Conservation (phyloP, 2,329 filamentous ascomycete species). For the Microdochium nivale region DNA sequence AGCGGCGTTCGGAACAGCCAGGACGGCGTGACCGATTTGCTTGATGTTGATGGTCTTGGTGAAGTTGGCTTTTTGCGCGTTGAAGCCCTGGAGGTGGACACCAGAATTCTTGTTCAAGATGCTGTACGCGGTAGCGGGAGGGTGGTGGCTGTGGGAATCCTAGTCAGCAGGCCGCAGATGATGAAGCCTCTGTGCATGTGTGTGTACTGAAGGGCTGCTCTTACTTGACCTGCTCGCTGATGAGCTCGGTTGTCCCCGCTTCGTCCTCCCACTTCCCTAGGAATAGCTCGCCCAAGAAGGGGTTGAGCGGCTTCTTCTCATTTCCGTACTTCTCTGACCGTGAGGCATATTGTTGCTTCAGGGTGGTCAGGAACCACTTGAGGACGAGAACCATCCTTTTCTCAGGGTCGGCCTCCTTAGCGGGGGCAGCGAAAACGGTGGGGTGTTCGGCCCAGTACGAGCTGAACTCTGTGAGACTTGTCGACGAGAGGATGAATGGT, state of each 20-base stretch:
- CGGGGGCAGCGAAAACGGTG: conserved; percentile 35
- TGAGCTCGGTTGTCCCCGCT: conserved; percentile 19
- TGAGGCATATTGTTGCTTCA: conserved; percentile 38
- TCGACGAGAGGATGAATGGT: conserved; percentile 39
- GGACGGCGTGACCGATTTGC: conserved; percentile 39
- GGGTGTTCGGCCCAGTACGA: conserved; percentile 42
- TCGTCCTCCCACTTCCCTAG: conserved; percentile 24
- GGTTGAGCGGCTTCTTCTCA: conserved; percentile 45
- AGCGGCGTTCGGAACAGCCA: conserved; percentile 33
- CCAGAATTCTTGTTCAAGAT: conserved; percentile 31
- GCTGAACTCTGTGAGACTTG: conserved; percentile 37
- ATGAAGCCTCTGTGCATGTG: not conserved
- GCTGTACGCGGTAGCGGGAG: conserved; percentile 44
- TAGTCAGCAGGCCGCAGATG: not conserved
- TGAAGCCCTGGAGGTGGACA: conserved; percentile 40
- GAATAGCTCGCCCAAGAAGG: conserved; percentile 43
- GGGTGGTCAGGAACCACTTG: conserved; percentile 36
- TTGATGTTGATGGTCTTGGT: conserved; percentile 38
- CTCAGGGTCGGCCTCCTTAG: conserved; percentile 30
- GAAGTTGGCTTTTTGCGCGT: conserved; percentile 43
- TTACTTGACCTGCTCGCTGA: conserved; percentile 38
- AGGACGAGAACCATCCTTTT: conserved; percentile 36
- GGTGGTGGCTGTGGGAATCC: conserved; percentile 31
- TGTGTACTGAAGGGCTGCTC: not conserved
- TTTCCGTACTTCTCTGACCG: conserved; percentile 33